A percentile compares a stretch with the other conserved stretches of the same genome.
Conservation (phyloP, 179 eudicot genomes). For the Nepenthes alata region DNA sequence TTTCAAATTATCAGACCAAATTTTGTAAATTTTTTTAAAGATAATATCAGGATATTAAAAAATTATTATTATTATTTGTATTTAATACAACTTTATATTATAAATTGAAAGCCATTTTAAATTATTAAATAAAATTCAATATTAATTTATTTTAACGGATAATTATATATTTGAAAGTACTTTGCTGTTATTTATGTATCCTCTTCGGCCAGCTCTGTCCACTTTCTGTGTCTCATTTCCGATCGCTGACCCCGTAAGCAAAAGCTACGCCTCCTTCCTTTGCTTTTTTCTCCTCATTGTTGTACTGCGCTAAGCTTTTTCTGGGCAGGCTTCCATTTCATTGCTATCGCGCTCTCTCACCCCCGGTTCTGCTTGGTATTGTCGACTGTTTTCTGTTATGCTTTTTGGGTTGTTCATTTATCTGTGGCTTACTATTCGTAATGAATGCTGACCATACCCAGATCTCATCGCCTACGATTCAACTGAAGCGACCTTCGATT, state of each 20-base stretch:
- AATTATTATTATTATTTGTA: too few species aligned
- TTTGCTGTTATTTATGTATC: too few species aligned
- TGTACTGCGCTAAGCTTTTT: conserved; percentile 3
- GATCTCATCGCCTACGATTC: conserved; percentile 20
- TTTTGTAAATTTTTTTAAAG: too few species aligned
- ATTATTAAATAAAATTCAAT: too few species aligned
- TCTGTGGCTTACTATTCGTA: conserved; percentile 9
- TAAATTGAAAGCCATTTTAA: too few species aligned
- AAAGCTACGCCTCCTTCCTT: conserved; percentile 1
- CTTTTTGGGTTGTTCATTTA: neutral
- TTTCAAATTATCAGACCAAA: too few species aligned
- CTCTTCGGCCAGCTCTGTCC: too few species aligned
- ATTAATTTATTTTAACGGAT: too few species aligned
- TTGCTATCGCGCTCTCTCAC: conserved; percentile 2
- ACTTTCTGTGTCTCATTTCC: neutral
- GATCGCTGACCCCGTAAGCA: conserved; percentile 18
- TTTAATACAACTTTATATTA: too few species aligned
- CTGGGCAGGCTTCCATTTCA: neutral
- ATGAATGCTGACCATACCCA: conserved; percentile 21
- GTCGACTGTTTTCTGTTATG: neutral
- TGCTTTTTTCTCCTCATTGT: neutral
- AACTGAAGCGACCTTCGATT: neutral
- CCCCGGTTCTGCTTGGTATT: neutral
- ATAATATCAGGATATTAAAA: too few species aligned
- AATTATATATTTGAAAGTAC: too few species aligned